Evolutionary conservation across 805 yeast genomes (phyloP), one percentile per base, ranked within the genome.

Genomic region (Nakazawaea pomicola): DNA sequence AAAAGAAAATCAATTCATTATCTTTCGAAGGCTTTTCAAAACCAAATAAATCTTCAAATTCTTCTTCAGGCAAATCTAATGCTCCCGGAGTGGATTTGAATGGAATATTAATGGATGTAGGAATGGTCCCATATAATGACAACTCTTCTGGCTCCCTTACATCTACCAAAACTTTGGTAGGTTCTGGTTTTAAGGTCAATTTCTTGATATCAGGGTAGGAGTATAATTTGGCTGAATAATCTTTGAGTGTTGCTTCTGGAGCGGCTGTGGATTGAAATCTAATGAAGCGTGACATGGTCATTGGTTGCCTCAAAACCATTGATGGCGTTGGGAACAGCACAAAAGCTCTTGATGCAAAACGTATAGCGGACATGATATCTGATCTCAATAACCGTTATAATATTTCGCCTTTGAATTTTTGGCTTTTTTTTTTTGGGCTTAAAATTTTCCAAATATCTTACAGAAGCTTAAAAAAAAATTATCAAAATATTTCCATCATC

Each of bases 51-150:
- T 83, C 85, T 53, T 78, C 73, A 55, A 93, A 91, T 49, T 86
- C 95, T 41, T 85, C 95, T 5, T 74, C 72, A 1, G 80, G 62
- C 37, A 91, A 73, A 36, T 86, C 88, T 46, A 91, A 70, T 0
- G 98, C 98, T 16, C 96, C 95, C 0, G 98, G 98, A 10, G 90
- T 76, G 4, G 93, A 78, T 56, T 88, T 88, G 65, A 80, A 82
- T 15, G 99, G 98, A 44, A 91, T 74, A 57, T 93, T 93, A 43
- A 90, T 62, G 5, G 98, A 82, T 11, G 77, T 74, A 21, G 96
- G 96, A 51, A 91, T 83, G 56, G 75, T 79, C 32, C 96, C 96
- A 42, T 44, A 64, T 25, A 37, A 29, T 19, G 52, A 46, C 54
- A 65, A 72, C 64, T 91, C 99, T 19, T 68, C 72, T 5, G 97